phyloP scores from a whole-genome alignment of 371 early-diverging fungal species.

The Mucor lusitanicus region DNA sequence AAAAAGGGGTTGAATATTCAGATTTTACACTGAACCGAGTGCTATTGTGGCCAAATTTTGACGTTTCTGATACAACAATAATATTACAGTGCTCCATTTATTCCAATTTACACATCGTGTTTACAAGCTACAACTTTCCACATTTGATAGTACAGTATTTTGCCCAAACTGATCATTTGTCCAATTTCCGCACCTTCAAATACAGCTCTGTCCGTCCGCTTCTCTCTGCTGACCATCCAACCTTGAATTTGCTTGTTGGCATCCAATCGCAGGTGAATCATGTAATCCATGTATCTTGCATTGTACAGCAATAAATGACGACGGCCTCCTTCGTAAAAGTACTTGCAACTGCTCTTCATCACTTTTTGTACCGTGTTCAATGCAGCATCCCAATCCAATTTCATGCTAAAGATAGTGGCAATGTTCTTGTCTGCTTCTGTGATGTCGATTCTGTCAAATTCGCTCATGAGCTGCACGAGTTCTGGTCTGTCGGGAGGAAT shows the following conservation, averaged over 20 bases:
- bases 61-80: too few species aligned
- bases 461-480: constrained; percentile 25
- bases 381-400: constrained; percentile 34
- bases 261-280: constrained; percentile 36
- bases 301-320: constrained; percentile 40
- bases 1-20: too few species aligned
- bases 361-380: constrained; percentile 25
- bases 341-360: constrained; percentile 25
- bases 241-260: constrained; percentile 22
- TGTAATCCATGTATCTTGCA: constrained; percentile 45
- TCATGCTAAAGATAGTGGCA: constrained; percentile 19
- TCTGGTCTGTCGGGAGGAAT: constrained; percentile 15
- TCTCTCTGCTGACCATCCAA: constrained; percentile 45
- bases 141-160: constrained; percentile 32
- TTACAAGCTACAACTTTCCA: constrained; percentile 28
- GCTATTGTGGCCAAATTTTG: too few species aligned
- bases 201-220: constrained; percentile 2
- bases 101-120: background rate
- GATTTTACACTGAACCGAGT: too few species aligned
- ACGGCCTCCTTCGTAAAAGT: constrained; percentile 26
- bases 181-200: constrained; percentile 34
- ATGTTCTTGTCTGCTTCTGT: constrained; percentile 32
- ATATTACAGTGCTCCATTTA: too few species aligned
- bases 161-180: constrained; percentile 34
- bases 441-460: constrained; percentile 37